These are phyloP conservation scores for Macrolepiota albuminosa DNA, from an alignment of 768 basidiomycete species.

Conservation along the genomic window DNA sequence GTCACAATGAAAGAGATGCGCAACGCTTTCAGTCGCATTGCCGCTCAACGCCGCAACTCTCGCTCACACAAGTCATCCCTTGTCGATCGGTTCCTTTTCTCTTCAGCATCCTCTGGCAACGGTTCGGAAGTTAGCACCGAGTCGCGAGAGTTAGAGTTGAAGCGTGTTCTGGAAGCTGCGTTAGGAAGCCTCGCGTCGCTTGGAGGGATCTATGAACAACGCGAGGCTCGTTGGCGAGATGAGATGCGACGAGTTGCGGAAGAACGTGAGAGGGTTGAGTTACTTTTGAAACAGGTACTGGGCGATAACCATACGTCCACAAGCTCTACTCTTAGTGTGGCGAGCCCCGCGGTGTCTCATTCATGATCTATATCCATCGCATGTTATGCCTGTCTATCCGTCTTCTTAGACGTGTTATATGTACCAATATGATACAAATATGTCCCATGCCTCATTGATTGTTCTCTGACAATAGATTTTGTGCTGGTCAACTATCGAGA, in stretches of 20 bases:
- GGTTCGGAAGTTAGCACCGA: slow-evolving; percentile 53
- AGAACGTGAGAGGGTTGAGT: slow-evolving; percentile 63
- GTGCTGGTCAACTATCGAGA: no score
- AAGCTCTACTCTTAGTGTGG: neutral
- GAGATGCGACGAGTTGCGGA: slow-evolving; percentile 63
- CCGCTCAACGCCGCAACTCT: slow-evolving; percentile 46
- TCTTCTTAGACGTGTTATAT: neutral
- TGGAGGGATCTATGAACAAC: slow-evolving; percentile 60
- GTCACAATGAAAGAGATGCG: slow-evolving; percentile 50
- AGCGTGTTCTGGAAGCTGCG: slow-evolving; percentile 62
- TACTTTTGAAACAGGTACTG: slow-evolving; percentile 63
- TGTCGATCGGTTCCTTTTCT: slow-evolving; percentile 44
- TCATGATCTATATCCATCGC: neutral
- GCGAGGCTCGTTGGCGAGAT: slow-evolving; percentile 65
- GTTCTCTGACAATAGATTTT: neutral
- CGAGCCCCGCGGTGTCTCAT: neutral
- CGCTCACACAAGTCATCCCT: slow-evolving; percentile 39
- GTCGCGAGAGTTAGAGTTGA: slow-evolving; percentile 58
- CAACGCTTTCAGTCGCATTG: slow-evolving; percentile 53
- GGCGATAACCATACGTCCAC: slow-evolving; percentile 20
- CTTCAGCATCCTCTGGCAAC: slow-evolving; percentile 38
- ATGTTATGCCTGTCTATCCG: neutral
- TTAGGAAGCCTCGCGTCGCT: slow-evolving; percentile 62
- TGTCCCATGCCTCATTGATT: neutral
- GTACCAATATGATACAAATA: slow-evolving; percentile 1